Base-by-base conservation (phyloP, 345 rosid genomes). In the Theobroma cacao region DNA sequence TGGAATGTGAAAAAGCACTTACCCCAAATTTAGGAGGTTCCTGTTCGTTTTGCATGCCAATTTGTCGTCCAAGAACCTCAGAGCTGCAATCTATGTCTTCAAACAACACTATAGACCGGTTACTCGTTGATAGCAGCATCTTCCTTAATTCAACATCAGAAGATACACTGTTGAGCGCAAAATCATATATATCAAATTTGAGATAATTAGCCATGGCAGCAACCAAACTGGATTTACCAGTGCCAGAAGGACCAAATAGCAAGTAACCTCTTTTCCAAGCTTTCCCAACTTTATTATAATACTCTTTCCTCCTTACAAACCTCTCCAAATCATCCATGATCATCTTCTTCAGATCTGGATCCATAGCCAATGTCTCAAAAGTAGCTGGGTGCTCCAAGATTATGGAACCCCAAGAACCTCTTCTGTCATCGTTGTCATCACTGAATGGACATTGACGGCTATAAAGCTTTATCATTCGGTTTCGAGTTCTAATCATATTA, bases 211-310 rank as follows among this genome's bases (percentile, higher is more conserved):
- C 98, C 90, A 93, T 91, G 22, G 95, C 94, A 2, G 94, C 98
- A 17, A 93, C 83, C 79, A 93, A 80, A 81, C 98, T 91, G 13
- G 98, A 89, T 74, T 93, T 91, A 17, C 96, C 94, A 0, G 98
- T 89, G 7, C 98, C 96, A 0, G 94, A 91, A 2, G n/a, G n/a
- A n/a, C n/a, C n/a, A n/a, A 94, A 87, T 58, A 89, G 77, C 82
- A 91, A 84, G 74, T 93, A 91, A 18, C 94, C 97, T 81, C 97
- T 87, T 79, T 93, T n/a, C n/a, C 94, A 91, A 43, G 94, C 93
- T 83, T 88, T 90, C 14, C 98, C 96, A 0, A 91, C 92, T 48
- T 85, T 88, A 76, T 76, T 83, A 38, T 93, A 93, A 38, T 73
- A 90, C 28, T 89, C 90, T 22, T 55, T 90, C 52, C 98, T 83